Conservation (phyloP, 371 early-diverging fungal genomes). For the Lichtheimia hyalospora region DNA sequence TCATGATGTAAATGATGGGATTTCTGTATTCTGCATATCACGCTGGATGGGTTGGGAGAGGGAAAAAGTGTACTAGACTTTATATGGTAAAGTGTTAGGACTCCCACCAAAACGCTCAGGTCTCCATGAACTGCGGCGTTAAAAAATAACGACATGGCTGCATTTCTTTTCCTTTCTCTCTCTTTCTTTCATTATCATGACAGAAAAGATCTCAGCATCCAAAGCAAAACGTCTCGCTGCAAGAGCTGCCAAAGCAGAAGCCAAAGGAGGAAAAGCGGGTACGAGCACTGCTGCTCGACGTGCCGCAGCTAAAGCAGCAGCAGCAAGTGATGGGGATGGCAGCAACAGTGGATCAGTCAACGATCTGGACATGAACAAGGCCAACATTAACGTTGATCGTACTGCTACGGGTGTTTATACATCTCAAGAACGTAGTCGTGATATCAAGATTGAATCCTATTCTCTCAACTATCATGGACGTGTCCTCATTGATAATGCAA, state of each 20-base stretch:
- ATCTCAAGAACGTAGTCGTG: constrained; percentile 87
- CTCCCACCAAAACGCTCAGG: too few relatives aligned
- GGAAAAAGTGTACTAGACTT: too few relatives aligned
- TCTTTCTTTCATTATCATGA: constrained; percentile 16
- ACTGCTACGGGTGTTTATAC: constrained; percentile 92
- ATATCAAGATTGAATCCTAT: constrained; percentile 95
- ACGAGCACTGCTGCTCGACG: background rate
- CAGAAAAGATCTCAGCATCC: constrained; percentile 58
- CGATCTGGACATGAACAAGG: constrained; percentile 25
- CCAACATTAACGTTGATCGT: constrained; percentile 62
- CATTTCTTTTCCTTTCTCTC: background rate
- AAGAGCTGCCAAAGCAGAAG: constrained; percentile 62
- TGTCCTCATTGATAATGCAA: constrained; percentile 88
- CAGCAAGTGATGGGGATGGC: constrained; percentile 18
- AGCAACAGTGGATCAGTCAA: constrained; percentile 20
- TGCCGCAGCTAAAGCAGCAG: constrained; percentile 27
- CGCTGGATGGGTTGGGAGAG: too few relatives aligned
- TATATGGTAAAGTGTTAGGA: too few relatives aligned
- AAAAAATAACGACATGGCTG: too few relatives aligned
- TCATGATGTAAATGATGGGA: too few relatives aligned
- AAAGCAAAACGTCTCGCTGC: constrained; percentile 84
- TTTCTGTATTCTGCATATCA: too few relatives aligned
- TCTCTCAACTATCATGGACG: constrained; percentile 93
- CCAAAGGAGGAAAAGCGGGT: constrained; percentile 26
- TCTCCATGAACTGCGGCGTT: too few relatives aligned